Evolutionary conservation across 139 green algal genomes (phyloP).

Genomic region (Chlamydomonas schloesseri): DNA sequence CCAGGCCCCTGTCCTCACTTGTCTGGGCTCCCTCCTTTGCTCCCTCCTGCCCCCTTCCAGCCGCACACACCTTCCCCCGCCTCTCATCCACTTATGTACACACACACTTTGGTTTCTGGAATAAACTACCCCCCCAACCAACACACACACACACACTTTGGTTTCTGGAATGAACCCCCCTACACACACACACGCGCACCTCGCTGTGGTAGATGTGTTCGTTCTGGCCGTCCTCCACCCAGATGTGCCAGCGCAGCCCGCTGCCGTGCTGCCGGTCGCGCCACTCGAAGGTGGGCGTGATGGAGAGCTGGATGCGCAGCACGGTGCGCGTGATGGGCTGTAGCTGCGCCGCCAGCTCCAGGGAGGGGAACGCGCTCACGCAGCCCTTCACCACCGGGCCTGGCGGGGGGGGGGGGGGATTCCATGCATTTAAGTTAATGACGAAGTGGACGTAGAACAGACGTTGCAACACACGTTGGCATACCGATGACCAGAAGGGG

Average conservation of each 20-base stretch:
- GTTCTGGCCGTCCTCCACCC: slow-evolving; percentile 94
- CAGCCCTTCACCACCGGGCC: slow-evolving; percentile 50
- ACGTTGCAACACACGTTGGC: no score
- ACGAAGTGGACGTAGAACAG: no score
- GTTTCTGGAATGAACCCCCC: no score
- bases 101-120: no score
- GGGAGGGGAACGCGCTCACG: slow-evolving; percentile 81
- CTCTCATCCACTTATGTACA: no score
- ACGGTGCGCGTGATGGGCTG: slow-evolving; percentile 97
- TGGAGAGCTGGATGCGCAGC: slow-evolving; percentile 85
- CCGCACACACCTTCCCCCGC: no score
- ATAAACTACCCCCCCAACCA: no score
- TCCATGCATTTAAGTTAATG: no score
- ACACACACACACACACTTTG: not conserved
- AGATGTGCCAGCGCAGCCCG: slow-evolving; percentile 80
- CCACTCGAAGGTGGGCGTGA: slow-evolving; percentile 88
- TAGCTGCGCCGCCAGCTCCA: slow-evolving; percentile 84
- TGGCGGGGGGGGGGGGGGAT: not conserved
- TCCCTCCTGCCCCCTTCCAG: no score
- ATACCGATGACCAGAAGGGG: no score
- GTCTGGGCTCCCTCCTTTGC: no score
- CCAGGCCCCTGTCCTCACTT: no score
- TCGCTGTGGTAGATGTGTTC: slow-evolving; percentile 96
- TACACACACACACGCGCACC: slow-evolving; percentile 14
- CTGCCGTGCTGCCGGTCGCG: slow-evolving; percentile 61